Evolutionary conservation across 2,329 filamentous ascomycete genomes (phyloP).

Genomic region (Apiospora rasikravindrae): DNA sequence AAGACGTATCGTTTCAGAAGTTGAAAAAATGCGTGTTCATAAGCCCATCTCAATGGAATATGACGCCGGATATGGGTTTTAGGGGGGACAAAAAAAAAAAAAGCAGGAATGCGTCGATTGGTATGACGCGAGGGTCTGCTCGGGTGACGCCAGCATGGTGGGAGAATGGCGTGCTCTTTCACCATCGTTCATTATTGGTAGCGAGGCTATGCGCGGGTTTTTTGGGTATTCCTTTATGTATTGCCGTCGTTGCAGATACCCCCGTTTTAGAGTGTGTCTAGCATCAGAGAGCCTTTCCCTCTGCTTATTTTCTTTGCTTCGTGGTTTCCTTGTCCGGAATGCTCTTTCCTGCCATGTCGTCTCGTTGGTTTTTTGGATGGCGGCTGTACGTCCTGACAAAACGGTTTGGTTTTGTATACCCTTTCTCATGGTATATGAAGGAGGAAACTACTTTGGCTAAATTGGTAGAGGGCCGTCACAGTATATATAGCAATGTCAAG

Average conservation of each 20-base stretch:
- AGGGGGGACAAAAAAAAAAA: background rate
- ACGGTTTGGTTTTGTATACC: background rate
- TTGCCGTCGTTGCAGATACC: slow-evolving; percentile 24
- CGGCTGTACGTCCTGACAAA: background rate
- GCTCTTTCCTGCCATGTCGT: background rate
- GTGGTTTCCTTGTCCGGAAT: background rate
- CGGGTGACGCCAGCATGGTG: slow-evolving; percentile 20
- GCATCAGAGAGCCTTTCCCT: background rate
- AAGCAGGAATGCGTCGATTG: background rate
- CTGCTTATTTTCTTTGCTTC: background rate
- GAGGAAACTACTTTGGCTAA: background rate
- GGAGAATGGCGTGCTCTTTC: slow-evolving; percentile 23
- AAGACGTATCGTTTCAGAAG: background rate
- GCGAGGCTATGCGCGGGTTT: background rate
- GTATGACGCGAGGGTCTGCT: slow-evolving; percentile 14
- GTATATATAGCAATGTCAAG: background rate
- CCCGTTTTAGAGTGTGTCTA: slow-evolving; percentile 19
- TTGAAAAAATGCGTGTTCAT: background rate
- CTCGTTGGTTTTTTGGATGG: background rate
- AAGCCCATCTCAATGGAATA: background rate
- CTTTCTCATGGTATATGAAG: background rate
- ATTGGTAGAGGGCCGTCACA: background rate
- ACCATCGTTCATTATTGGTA: slow-evolving; percentile 8
- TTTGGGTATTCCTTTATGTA: slow-evolving; percentile 10
- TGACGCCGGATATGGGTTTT: background rate